Evolutionary conservation across 345 rosid species (phyloP).

Genomic region (Eucalyptus cloeziana): DNA sequence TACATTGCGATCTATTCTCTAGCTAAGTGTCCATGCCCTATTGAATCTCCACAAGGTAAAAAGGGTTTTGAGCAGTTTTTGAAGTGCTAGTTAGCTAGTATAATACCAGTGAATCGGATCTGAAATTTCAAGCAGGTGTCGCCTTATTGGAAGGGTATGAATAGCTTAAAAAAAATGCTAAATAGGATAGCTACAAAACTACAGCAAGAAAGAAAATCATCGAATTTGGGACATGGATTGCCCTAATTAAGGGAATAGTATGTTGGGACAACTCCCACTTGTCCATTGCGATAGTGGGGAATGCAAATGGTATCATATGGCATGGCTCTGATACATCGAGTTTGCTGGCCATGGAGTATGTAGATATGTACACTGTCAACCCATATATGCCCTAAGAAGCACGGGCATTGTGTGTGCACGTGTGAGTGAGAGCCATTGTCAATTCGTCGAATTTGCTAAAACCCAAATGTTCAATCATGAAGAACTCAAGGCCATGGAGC

Average conservation of each 20-base stretch:
- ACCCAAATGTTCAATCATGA: not conserved
- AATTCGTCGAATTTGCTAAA: too few species aligned
- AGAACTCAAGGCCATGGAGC: too few species aligned
- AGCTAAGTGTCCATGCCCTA: not conserved
- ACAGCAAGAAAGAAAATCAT: not conserved
- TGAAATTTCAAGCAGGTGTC: not conserved
- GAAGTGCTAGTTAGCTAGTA: not conserved
- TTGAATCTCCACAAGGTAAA: not conserved
- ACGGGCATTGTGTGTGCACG: too few species aligned
- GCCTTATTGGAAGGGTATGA: not conserved
- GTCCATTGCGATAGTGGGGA: not conserved
- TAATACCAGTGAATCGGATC: not conserved
- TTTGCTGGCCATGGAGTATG: too few species aligned
- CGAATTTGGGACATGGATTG: not conserved
- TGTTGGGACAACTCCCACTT: too few species aligned
- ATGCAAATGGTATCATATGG: not conserved
- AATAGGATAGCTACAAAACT: too few species aligned
- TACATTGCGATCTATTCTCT: not conserved
- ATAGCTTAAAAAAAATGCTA: not conserved
- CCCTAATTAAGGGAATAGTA: too few species aligned
- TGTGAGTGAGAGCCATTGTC: too few species aligned
- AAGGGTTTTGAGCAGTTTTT: not conserved
- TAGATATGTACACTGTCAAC: too few species aligned
- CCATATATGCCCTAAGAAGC: too few species aligned
- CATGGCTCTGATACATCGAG: not conserved